phyloP scores from a whole-genome alignment of 2,329 filamentous ascomycete genomes.

The Diaporthe destruens region DNA sequence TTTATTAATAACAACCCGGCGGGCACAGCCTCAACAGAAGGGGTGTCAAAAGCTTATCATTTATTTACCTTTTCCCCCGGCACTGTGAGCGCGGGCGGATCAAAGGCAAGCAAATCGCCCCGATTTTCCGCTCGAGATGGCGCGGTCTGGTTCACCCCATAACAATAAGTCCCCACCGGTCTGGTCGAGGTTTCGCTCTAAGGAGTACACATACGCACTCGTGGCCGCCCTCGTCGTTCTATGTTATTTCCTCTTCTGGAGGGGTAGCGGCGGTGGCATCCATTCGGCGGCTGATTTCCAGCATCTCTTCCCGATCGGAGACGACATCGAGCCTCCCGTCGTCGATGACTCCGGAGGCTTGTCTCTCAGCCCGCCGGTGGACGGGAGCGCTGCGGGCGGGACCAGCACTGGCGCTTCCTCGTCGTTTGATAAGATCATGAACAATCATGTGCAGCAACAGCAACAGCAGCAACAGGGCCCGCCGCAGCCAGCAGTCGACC shows the following conservation, averaged over 20 bases:
- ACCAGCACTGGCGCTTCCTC: not conserved
- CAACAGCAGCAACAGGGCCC: not conserved
- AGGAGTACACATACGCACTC: slow-evolving; percentile 35
- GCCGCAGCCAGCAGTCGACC: slow-evolving; percentile 4
- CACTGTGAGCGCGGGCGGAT: slow-evolving; percentile 4
- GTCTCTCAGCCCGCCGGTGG: not conserved
- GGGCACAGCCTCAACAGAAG: slow-evolving; percentile 12
- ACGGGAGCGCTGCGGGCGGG: not conserved
- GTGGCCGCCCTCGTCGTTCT: slow-evolving; percentile 32
- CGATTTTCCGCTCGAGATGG: slow-evolving; percentile 28
- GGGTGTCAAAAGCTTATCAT: slow-evolving; percentile 17
- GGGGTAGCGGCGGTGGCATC: not conserved
- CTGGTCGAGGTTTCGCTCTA: slow-evolving; percentile 34
- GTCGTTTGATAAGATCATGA: not conserved
- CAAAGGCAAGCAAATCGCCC: slow-evolving; percentile 7
- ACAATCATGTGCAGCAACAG: not conserved
- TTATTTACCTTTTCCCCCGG: not conserved
- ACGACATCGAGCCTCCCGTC: not conserved
- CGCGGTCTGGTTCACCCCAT: slow-evolving; percentile 29
- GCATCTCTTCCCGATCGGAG: not conserved
- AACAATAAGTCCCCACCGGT: slow-evolving; percentile 15
- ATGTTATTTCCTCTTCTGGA: slow-evolving; percentile 22
- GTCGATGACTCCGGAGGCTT: not conserved
- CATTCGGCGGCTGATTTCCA: slow-evolving; percentile 23
- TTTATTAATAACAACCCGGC: not conserved